Evolutionary conservation across 768 basidiomycete genomes (phyloP), one percentile per base, ranked within the genome.

Genomic region (Dentipellis sp.): DNA sequence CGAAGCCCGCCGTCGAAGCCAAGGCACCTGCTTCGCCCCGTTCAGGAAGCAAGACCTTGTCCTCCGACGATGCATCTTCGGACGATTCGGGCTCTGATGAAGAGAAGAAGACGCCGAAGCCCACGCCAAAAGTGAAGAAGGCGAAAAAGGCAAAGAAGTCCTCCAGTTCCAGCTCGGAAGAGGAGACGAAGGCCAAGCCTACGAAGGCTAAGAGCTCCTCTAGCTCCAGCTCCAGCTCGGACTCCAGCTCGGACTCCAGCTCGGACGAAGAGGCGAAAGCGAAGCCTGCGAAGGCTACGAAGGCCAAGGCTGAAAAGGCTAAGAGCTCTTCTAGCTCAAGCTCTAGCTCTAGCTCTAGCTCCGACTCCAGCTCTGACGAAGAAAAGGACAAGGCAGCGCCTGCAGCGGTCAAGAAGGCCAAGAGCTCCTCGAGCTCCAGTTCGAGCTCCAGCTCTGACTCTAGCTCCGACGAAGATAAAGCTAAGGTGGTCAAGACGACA

Each of bases 321-420:
- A 19, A 45, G 11, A 45, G 42, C 3, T 45, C 42, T 3, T 45
- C 42, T 17, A n/a, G 63, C 59, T 59, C 58, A 12, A 60, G 56
- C 7, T 45, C 42, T 17, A n/a, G 63, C 59, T 59, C 58, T 14
- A 60, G 56, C 11, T 60, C 58, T 46, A 64, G 62, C 34, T 61
- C 61, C 2, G 60, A 63, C 45, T 64, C 63, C 7, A 70, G 68
- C 37, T 64, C 67, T 2, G 66, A 67, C 50, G 51, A 60, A 19
- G 65, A 61, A 47, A 55, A 54, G 35, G 64, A 63, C 57, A 64
- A 45, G 42, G 8, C 16, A 45, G 42, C 42, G 42, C 29, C 29
- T 29, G 29, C 6, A 3, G 29, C 6, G 29, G 6, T 29, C 6
- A 17, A 45, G 42, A 45, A 45, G 42, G 16, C 42, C 10, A 45